A percentile compares a stretch with the other conserved stretches of the same genome.
Conservation (phyloP, 1,284 basidiomycete species). For the Trichosporon sp. region DNA sequence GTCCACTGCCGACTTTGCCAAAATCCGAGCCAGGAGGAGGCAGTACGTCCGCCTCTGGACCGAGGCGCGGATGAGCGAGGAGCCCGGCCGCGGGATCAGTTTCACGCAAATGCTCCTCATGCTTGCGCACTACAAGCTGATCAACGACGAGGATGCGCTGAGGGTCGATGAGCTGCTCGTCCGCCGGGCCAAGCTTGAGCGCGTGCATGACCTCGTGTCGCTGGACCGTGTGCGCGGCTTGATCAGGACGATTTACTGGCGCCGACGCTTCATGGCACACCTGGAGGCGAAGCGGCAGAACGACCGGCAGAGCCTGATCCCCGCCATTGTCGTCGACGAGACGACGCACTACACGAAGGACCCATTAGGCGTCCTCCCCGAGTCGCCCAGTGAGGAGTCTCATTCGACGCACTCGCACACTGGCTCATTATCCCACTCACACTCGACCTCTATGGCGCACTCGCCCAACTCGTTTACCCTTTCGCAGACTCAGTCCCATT, state of each 20-base stretch:
- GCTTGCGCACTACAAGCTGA: slow-evolving; percentile 85
- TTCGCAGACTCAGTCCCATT: too few relatives aligned
- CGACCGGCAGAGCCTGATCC: slow-evolving; percentile 37
- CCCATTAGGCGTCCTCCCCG: background rate
- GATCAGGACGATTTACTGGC: slow-evolving; percentile 66
- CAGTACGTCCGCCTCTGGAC: slow-evolving; percentile 72
- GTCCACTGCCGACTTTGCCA: slow-evolving; percentile 59
- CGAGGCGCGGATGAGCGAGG: slow-evolving; percentile 70
- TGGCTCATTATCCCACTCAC: too few relatives aligned
- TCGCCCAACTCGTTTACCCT: too few relatives aligned
- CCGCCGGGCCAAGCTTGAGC: slow-evolving; percentile 67
- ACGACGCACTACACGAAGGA: background rate
- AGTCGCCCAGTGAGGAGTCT: background rate
- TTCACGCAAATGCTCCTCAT: slow-evolving; percentile 87
- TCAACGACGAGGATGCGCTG: slow-evolving; percentile 81
- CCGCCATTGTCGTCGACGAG: slow-evolving; percentile 45
- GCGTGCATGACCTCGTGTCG: slow-evolving; percentile 75
- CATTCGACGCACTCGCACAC: background rate
- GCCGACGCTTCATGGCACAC: slow-evolving; percentile 58
- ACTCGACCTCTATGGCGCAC: too few relatives aligned
- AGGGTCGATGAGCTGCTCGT: slow-evolving; percentile 71
- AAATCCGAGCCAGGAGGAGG: slow-evolving; percentile 61
- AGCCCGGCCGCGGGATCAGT: slow-evolving; percentile 72
- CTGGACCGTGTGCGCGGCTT: slow-evolving; percentile 75
- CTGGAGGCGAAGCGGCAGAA: slow-evolving; percentile 28